phyloP scores from a whole-genome alignment of 2,329 filamentous ascomycete species.

The Lecanicillium sp. region DNA sequence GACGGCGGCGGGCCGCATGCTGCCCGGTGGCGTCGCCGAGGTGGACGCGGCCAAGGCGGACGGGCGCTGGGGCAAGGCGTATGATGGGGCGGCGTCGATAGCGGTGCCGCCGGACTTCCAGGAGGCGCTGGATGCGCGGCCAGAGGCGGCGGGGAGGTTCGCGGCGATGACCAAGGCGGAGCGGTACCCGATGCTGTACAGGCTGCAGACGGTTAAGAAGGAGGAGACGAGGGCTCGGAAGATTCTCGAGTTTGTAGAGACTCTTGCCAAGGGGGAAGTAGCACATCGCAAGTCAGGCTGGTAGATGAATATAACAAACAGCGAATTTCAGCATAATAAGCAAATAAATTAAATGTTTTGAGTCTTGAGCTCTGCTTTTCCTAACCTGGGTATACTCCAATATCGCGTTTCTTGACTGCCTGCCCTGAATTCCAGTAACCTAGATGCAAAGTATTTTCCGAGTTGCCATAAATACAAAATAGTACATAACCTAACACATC shows the following conservation, averaged over 20 bases:
- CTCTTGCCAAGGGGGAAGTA: conserved; percentile 32
- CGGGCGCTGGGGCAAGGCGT: conserved; percentile 53
- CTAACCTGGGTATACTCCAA: too few relatives aligned
- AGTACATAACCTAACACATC: conserved; percentile 1
- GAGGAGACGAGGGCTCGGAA: conserved; percentile 29
- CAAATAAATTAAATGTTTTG: too few relatives aligned
- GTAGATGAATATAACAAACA: too few relatives aligned
- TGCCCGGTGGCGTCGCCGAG: conserved; percentile 38
- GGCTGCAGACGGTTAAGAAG: conserved; percentile 37
- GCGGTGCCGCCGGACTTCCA: conserved; percentile 44
- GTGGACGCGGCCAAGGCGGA: conserved; percentile 51
- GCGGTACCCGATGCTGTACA: conserved; percentile 40
- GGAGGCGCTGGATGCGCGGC: conserved; percentile 28
- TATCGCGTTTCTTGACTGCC: too few relatives aligned
- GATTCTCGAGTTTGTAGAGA: conserved; percentile 36
- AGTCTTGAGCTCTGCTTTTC: too few relatives aligned
- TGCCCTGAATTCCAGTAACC: too few relatives aligned
- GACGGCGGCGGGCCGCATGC: conserved; percentile 41
- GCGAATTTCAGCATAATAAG: too few relatives aligned
- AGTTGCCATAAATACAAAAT: too few relatives aligned
- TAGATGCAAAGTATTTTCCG: too few relatives aligned
- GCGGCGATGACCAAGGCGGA: conserved; percentile 38
- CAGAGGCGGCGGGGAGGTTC: conserved; percentile 29
- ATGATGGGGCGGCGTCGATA: conserved; percentile 42
- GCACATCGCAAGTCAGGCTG: too few relatives aligned